Percentiles rank a stretch among this genome's conserved stretches.
Evolutionary conservation across 805 yeast genomes (phyloP).

Genomic region (Saccharomycopsis amapae): DNA sequence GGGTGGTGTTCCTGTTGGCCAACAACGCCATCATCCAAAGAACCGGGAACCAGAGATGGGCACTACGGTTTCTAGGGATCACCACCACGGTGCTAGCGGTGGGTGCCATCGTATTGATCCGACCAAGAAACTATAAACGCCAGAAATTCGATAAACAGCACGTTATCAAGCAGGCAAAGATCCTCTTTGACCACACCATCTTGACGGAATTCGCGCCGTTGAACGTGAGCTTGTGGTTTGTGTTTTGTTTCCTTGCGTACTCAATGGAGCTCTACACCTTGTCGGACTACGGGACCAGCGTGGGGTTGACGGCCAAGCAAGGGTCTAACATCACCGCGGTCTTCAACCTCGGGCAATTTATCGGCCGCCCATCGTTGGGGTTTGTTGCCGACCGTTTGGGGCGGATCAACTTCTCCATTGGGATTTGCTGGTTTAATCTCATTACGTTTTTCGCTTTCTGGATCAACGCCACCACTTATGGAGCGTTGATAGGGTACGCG

Average conservation of each 20-base stretch:
- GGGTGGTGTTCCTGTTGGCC: conserved; percentile 28
- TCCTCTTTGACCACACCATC: conserved; percentile 32
- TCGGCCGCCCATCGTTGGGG: conserved; percentile 47
- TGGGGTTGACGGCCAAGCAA: conserved; percentile 40
- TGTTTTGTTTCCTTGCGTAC: conserved; percentile 35
- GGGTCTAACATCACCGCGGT: conserved; percentile 42
- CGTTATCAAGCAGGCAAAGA: conserved; percentile 24
- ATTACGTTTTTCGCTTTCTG: conserved; percentile 39
- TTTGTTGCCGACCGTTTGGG: conserved; percentile 40
- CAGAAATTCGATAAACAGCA: conserved; percentile 26
- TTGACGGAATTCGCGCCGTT: conserved; percentile 31
- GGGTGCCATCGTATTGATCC: conserved; percentile 11
- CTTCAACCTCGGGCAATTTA: conserved; percentile 38
- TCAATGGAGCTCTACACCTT: conserved; percentile 40
- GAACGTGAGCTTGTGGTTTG: conserved; percentile 34
- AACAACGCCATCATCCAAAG: conserved; percentile 26
- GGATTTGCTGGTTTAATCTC: conserved; percentile 23
- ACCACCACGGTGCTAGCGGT: conserved; percentile 9
- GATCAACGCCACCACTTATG: conserved; percentile 39
- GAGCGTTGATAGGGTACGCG: conserved; percentile 35
- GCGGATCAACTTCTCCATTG: conserved; percentile 39
- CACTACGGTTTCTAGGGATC: conserved; percentile 15
- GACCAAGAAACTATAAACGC: conserved; percentile 29
- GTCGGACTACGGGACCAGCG: conserved; percentile 38
- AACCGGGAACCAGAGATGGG: conserved; percentile 22